phyloP scores from a whole-genome alignment of 805 yeast species.

The Metschnikowia vanudenii region DNA sequence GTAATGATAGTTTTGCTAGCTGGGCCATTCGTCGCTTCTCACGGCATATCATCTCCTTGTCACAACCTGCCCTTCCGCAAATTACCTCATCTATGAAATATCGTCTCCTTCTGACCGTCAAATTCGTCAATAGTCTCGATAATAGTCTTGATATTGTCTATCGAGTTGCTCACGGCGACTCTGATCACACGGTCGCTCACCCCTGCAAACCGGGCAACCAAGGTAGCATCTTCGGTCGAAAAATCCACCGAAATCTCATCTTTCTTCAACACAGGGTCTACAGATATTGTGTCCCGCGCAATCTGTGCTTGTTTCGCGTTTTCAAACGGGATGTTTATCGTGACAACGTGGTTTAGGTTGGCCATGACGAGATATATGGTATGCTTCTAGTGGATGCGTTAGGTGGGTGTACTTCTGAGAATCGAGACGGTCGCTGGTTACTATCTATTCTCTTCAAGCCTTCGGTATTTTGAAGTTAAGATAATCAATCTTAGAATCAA shows the following conservation, averaged over 20 bases:
- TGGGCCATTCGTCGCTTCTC: too few species aligned
- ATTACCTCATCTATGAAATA: constrained; percentile 14
- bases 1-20: too few species aligned
- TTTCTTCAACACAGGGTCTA: constrained; percentile 80
- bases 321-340: constrained; percentile 63
- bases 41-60: too few species aligned
- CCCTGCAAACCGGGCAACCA: constrained; percentile 55
- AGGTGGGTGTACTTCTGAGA: too few species aligned
- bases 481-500: not conserved
- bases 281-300: constrained; percentile 59
- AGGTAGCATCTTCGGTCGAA: constrained; percentile 28
- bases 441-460: not conserved
- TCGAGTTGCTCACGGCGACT: constrained; percentile 78
- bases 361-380: constrained; percentile 9
- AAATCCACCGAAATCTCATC: constrained; percentile 58
- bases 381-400: not conserved
- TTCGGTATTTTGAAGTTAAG: not conserved
- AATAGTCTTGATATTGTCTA: constrained; percentile 74
- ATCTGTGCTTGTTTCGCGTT: constrained; percentile 57
- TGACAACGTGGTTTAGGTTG: constrained; percentile 20
- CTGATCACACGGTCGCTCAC: constrained; percentile 72
- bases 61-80: not conserved
- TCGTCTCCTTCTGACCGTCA: constrained; percentile 36
- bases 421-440: not conserved
- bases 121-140: constrained; percentile 80